Conservation (phyloP, 2,329 filamentous ascomycete genomes). For the Alternaria panax region DNA sequence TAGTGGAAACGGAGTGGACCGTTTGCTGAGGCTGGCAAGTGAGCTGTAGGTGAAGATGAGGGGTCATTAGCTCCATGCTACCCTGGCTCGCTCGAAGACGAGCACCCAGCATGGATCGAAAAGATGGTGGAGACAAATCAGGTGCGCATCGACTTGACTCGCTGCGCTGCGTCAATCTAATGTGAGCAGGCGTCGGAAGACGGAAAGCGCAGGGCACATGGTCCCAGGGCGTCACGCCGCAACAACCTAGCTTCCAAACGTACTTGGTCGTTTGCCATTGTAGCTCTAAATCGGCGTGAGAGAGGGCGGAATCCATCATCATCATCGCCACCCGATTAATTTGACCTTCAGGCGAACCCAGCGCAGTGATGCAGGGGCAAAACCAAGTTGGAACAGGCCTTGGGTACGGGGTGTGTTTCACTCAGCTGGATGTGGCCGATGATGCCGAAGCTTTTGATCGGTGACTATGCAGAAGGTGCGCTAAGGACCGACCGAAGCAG, state of each 20-base stretch:
- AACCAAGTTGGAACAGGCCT: slow-evolving; percentile 9
- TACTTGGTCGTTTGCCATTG: slow-evolving; percentile 14
- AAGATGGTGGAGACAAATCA: slow-evolving; percentile 28
- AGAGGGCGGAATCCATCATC: neutral
- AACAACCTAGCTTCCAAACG: slow-evolving; percentile 10
- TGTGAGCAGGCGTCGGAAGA: slow-evolving; percentile 18
- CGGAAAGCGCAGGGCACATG: slow-evolving; percentile 14
- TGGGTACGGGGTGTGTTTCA: slow-evolving; percentile 23
- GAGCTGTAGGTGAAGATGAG: slow-evolving; percentile 18
- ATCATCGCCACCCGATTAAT: slow-evolving; percentile 12
- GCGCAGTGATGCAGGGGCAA: slow-evolving; percentile 7
- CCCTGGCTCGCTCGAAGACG: slow-evolving; percentile 26
- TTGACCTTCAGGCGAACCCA: slow-evolving; percentile 8
- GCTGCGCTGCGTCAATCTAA: slow-evolving; percentile 29
- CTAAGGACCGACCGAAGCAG: slow-evolving; percentile 7
- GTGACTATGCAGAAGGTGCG: slow-evolving; percentile 13
- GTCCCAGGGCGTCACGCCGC: slow-evolving; percentile 16
- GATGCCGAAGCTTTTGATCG: slow-evolving; percentile 20
- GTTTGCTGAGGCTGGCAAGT: slow-evolving; percentile 20
- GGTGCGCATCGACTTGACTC: slow-evolving; percentile 26
- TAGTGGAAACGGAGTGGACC: slow-evolving; percentile 8
- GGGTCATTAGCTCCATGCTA: slow-evolving; percentile 27
- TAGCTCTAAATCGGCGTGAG: slow-evolving; percentile 2
- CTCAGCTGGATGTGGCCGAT: slow-evolving; percentile 20
- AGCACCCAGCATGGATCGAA: slow-evolving; percentile 19